Conservation (phyloP, 2,329 filamentous ascomycete genomes). For the Venturia nashicola region DNA sequence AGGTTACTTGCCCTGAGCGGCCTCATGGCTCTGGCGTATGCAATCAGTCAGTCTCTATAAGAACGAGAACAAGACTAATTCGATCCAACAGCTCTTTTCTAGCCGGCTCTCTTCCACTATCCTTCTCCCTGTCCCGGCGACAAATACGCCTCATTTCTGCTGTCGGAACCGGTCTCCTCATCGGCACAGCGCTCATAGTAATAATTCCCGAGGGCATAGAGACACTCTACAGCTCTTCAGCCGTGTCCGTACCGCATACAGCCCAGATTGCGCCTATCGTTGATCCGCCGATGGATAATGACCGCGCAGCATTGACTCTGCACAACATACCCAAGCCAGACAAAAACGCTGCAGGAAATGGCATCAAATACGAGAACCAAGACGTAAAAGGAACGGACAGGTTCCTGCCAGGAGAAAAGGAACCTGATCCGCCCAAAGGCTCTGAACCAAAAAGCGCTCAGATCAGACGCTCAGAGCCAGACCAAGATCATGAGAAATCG, state of each 20-base stretch:
- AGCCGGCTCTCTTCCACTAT: constrained; percentile 80
- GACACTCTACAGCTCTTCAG: constrained; percentile 56
- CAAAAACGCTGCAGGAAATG: not conserved
- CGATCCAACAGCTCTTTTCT: constrained; percentile 66
- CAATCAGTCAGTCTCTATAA: constrained; percentile 7
- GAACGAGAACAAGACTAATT: constrained; percentile 13
- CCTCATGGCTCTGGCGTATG: constrained; percentile 54
- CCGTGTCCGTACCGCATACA: not conserved
- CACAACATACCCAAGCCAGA: not conserved
- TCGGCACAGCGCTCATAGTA: constrained; percentile 89
- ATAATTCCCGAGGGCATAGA: constrained; percentile 97
- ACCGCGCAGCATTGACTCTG: not conserved
- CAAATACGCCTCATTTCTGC: constrained; percentile 84
- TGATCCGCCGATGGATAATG: not conserved
- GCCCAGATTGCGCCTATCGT: not conserved
- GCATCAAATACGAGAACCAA: not conserved
- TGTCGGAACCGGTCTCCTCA: constrained; percentile 83
- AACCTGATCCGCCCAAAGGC: not conserved
- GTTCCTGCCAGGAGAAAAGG: not conserved
- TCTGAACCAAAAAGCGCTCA: not conserved
- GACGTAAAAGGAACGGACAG: not conserved
- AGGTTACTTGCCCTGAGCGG: constrained; percentile 52
- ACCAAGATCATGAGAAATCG: not conserved
- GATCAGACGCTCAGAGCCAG: not conserved
- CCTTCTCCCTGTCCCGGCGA: constrained; percentile 74